These are phyloP conservation scores for Chaetomium olivaceum DNA, from an alignment of 2,329 filamentous ascomycete genomes.

Conservation along the genomic window DNA sequence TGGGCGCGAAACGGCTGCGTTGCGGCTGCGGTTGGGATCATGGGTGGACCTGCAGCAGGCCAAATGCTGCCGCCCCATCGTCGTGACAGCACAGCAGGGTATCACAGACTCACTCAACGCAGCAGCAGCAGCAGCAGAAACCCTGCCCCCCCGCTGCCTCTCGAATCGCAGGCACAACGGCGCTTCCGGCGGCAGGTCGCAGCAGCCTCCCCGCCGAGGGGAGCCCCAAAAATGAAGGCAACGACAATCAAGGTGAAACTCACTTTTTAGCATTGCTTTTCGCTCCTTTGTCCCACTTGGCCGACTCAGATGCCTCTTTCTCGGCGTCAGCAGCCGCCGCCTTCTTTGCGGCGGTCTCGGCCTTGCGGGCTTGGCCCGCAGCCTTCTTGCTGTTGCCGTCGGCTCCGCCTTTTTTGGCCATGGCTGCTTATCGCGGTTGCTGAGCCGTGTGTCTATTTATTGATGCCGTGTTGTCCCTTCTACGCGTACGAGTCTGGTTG, in stretches of 20 bases:
- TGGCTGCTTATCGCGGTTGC: slow-evolving; percentile 41
- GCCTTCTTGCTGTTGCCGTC: slow-evolving; percentile 83
- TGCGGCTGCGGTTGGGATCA: background rate
- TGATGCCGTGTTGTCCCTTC: background rate
- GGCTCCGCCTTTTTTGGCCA: slow-evolving; percentile 74
- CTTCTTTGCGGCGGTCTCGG: slow-evolving; percentile 81
- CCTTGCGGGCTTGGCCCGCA: slow-evolving; percentile 87
- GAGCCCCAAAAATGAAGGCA: background rate
- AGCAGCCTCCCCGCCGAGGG: background rate
- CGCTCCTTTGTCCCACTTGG: slow-evolving; percentile 80
- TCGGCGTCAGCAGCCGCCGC: slow-evolving; percentile 68
- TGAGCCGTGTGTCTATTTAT: slow-evolving; percentile 12
- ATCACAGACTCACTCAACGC: slow-evolving; percentile 1
- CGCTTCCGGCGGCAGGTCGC: slow-evolving; percentile 12
- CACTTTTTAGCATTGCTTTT: slow-evolving; percentile 89
- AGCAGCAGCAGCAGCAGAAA: background rate
- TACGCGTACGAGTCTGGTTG: background rate
- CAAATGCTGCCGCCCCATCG: background rate
- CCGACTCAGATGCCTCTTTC: slow-evolving; percentile 66
- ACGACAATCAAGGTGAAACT: slow-evolving; percentile 38
- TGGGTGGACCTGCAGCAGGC: slow-evolving; percentile 12
- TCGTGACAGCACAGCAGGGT: slow-evolving; percentile 8
- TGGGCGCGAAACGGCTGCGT: background rate
- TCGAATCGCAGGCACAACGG: background rate
- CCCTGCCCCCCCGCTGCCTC: background rate